These are phyloP conservation scores for Lolium multiflorum DNA, from an alignment of 176 grass and related monocot species.

Conservation along the genomic window DNA sequence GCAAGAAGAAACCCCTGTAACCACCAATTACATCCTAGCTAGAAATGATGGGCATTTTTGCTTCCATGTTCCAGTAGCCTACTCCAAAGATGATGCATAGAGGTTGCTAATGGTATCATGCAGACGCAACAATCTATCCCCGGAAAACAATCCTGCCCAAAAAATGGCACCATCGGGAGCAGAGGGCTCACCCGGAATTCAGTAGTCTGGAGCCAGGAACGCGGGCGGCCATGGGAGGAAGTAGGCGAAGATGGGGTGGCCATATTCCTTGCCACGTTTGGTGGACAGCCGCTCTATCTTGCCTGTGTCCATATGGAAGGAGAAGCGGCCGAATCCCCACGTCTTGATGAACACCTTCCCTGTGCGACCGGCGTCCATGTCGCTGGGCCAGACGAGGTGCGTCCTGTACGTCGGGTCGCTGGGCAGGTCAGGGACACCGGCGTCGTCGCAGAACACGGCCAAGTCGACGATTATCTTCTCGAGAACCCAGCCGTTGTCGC, in stretches of 20 bases:
- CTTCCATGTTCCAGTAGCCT: neutral
- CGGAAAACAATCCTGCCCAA: neutral
- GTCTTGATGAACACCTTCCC: slow-evolving; percentile 32
- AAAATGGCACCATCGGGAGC: neutral
- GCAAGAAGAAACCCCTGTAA: neutral
- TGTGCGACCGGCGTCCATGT: slow-evolving; percentile 26
- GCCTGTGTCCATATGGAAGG: slow-evolving; percentile 2
- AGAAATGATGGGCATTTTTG: neutral
- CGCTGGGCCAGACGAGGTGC: slow-evolving; percentile 4
- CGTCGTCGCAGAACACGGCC: neutral
- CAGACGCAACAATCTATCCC: neutral
- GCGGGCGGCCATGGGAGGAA: slow-evolving; percentile 10
- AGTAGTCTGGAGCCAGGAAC: neutral
- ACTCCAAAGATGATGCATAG: neutral
- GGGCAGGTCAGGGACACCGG: neutral
- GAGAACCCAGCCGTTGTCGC: slow-evolving; percentile 33
- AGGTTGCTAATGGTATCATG: neutral
- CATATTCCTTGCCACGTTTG: slow-evolving; percentile 14
- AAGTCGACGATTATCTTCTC: slow-evolving; percentile 11
- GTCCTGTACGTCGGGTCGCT: neutral
- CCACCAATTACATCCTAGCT: neutral
- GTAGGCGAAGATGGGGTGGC: neutral
- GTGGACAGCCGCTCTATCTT: neutral
- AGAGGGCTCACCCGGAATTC: neutral
- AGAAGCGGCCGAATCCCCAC: slow-evolving; percentile 21